Conservation (phyloP, 305 asterid genomes). For the Rubia balearica region DNA sequence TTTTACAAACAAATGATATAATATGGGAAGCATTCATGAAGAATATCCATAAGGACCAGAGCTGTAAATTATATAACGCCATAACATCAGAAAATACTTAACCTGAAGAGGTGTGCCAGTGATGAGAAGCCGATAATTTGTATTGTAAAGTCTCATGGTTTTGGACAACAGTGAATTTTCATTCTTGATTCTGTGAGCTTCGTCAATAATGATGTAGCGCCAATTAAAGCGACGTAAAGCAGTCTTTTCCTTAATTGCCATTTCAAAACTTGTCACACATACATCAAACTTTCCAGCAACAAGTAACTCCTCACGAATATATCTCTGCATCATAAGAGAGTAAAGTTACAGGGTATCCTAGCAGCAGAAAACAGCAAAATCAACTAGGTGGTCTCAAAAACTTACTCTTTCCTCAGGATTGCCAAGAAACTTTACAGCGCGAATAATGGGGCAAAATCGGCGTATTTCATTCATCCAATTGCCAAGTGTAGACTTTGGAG, state of each 20-base stretch:
- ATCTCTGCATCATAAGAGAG: conserved; percentile 40
- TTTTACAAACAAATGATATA: neutral
- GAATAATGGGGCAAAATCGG: conserved; percentile 85
- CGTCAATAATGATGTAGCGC: conserved; percentile 97
- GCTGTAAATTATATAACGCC: neutral
- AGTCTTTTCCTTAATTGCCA: conserved; percentile 93
- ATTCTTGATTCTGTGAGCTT: conserved; percentile 97
- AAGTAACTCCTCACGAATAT: conserved; percentile 88
- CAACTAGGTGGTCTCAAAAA: conserved; percentile 11
- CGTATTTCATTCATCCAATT: conserved; percentile 99
- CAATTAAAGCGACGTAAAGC: conserved; percentile 87
- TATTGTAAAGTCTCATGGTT: conserved; percentile 83
- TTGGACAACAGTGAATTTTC: conserved; percentile 95
- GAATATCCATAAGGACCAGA: neutral
- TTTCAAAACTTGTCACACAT: conserved; percentile 95
- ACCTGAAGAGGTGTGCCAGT: conserved; percentile 99
- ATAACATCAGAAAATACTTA: neutral
- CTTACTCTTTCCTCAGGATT: conserved; percentile 98
- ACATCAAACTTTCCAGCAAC: conserved; percentile 98
- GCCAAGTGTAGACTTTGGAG: conserved; percentile 98
- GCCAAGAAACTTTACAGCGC: conserved; percentile 95
- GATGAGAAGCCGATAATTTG: conserved; percentile 89
- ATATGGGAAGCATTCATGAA: neutral
- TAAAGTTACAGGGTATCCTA: conserved; percentile 4
- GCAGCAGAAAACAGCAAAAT: conserved; percentile 2